These are phyloP conservation scores for Phytophthora foliorum DNA, from an alignment of 352 stramenopile genomes.

Conservation along the genomic window DNA sequence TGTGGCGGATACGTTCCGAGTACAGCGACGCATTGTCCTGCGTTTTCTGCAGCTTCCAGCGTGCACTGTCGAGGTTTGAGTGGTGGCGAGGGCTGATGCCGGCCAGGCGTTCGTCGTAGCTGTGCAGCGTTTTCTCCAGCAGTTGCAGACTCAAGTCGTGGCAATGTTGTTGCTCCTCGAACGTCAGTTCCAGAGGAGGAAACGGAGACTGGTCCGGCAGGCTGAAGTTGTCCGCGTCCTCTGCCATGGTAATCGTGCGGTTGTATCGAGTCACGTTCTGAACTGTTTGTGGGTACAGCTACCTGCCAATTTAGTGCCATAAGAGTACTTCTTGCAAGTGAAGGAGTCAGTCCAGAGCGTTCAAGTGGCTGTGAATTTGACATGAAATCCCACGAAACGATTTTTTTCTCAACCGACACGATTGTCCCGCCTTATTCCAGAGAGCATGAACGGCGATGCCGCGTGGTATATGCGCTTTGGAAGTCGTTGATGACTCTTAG, in stretches of 20 bases:
- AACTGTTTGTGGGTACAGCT: conserved; percentile 11
- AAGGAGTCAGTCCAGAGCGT: too few relatives aligned
- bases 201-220: conserved; percentile 45
- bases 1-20: conserved; percentile 36
- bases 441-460: background rate
- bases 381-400: background rate
- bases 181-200: conserved; percentile 34
- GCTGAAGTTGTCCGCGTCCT: conserved; percentile 16
- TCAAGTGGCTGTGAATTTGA: background rate
- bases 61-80: conserved; percentile 38
- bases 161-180: conserved; percentile 44
- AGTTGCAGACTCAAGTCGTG: conserved; percentile 45
- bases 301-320: background rate
- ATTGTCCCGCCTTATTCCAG: background rate
- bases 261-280: conserved; percentile 22
- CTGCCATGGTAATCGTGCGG: conserved; percentile 19
- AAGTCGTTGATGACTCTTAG: conserved; percentile 1
- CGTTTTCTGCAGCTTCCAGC: conserved; percentile 51
- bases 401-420: background rate
- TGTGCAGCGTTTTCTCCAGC: conserved; percentile 47
- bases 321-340: too few relatives aligned
- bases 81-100: conserved; percentile 33
- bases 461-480: background rate
- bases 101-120: conserved; percentile 44
- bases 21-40: conserved; percentile 46